A percentile compares a stretch with the other conserved stretches of the same genome.
Conservation (phyloP, 306 rosid species). For the Vigna hirtella region DNA sequence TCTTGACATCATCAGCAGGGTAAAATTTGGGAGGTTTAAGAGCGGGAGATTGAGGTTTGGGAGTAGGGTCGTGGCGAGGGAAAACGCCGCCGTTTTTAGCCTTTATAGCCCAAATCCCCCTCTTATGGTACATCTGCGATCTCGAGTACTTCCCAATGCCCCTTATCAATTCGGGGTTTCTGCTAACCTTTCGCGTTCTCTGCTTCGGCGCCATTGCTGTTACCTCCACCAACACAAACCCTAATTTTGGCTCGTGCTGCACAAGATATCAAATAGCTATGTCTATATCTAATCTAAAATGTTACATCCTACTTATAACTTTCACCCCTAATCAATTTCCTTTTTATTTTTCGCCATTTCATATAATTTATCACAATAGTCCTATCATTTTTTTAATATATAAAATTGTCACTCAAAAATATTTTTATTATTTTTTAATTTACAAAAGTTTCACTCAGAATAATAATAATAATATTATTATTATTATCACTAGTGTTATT, state of each 20-base stretch:
- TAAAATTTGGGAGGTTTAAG: conserved; percentile 64
- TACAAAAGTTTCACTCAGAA: too few relatives aligned
- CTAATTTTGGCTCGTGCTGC: conserved; percentile 15
- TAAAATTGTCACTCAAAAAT: too few relatives aligned
- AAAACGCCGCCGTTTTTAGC: conserved; percentile 76
- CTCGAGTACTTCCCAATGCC: conserved; percentile 73
- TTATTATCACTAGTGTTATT: too few relatives aligned
- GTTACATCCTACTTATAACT: too few relatives aligned
- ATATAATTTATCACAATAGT: too few relatives aligned
- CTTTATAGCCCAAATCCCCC: conserved; percentile 80
- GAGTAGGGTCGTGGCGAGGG: conserved; percentile 69
- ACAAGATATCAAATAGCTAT: too few relatives aligned
- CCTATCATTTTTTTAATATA: too few relatives aligned
- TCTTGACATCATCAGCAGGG: conserved; percentile 79
- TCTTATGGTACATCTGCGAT: conserved; percentile 74
- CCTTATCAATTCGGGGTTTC: conserved; percentile 71
- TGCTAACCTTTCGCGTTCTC: conserved; percentile 47
- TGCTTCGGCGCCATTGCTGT: conserved; percentile 66
- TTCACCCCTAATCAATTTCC: too few relatives aligned
- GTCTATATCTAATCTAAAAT: too few relatives aligned
- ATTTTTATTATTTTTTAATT: too few relatives aligned
- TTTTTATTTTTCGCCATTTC: too few relatives aligned
- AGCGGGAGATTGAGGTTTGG: conserved; percentile 53
- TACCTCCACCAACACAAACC: conserved; percentile 39
- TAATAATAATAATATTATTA: too few relatives aligned